These are phyloP conservation scores for Paracoccidioides lutzii DNA, from an alignment of 2,329 filamentous ascomycete species.

Conservation along the genomic window DNA sequence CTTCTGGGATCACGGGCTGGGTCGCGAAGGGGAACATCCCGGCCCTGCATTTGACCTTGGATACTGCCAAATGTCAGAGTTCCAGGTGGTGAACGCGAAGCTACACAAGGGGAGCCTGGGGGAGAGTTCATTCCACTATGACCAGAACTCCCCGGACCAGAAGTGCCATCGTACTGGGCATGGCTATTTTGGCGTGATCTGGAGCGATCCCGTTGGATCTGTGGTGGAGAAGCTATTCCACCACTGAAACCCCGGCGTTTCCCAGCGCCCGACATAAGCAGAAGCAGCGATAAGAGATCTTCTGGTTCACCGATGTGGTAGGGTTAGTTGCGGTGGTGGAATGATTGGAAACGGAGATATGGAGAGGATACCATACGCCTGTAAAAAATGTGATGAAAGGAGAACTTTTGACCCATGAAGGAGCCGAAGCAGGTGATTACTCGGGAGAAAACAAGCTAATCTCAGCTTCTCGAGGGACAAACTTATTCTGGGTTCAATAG, in stretches of 20 bases:
- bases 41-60: not conserved
- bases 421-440: too few relatives aligned
- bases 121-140: conserved; percentile 4
- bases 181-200: not conserved
- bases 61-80: not conserved
- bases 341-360: not conserved
- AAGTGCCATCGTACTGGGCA: conserved; percentile 7
- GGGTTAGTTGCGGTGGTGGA: not conserved
- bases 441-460: too few relatives aligned
- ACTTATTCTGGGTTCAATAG: not conserved
- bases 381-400: too few relatives aligned
- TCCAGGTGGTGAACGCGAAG: not conserved
- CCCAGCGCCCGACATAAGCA: conserved; percentile 1
- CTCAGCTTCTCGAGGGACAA: too few relatives aligned
- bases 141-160: not conserved
- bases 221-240: not conserved
- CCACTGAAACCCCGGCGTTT: conserved; percentile 6
- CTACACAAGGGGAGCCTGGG: conserved; percentile 1
- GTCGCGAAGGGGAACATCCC: conserved; percentile 5
- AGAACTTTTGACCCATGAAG: too few relatives aligned
- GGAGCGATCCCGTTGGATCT: not conserved
- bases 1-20: not conserved
- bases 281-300: not conserved
- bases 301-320: not conserved
- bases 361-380: not conserved